Evolutionary conservation across 2,329 filamentous ascomycete genomes (phyloP), one percentile per base, ranked within the genome.

Genomic region (Arachnopeziza araneosa): DNA sequence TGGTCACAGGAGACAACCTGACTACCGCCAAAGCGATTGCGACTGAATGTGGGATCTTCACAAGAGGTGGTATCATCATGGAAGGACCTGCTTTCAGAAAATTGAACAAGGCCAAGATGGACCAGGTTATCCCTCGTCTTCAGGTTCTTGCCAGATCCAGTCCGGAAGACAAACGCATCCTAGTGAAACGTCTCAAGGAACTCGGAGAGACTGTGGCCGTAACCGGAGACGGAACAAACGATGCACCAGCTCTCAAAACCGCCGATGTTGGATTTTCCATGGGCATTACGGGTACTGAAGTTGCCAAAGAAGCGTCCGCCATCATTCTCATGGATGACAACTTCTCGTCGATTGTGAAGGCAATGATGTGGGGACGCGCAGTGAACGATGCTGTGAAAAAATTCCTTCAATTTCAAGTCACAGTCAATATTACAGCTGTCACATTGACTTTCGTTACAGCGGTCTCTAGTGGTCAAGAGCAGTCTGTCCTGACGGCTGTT

Each of bases 371-470:
- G 83, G 83, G 83, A 57, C 79, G 83, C 61, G 82, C 83, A 21
- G 81, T 81, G 61, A 82, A 81, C 63, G 79, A 82, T 64, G 78
- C 79, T 1, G 79, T 82, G 36, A 76, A 79, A 69, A 82, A 82
- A 66, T 82, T 82, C 67, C 70, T 82, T 54, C 76, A 83, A 65
- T 82, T 82, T 60, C 84, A 87, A 74, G 80, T 88, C 66, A 87
- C 84, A 0, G 89, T 93, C 74, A 93, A 92, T 76, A 90, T 92
- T 68, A 92, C 89, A 2, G 89, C 89, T 54, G 89, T 92, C 55
- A 68, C 87, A n/a, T 77, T 92, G 51, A 90, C 89, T 0, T 92
- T 93, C 66, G 83, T 92, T 59, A 88, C 89, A 1, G 85, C 89
- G 19, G 87, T 92, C n/a, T 81, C 84, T 48, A 88, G 79, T 70